These are phyloP conservation scores for Dioscorea cayenensis DNA, from an alignment of 116 monocot species.

Conservation along the genomic window DNA sequence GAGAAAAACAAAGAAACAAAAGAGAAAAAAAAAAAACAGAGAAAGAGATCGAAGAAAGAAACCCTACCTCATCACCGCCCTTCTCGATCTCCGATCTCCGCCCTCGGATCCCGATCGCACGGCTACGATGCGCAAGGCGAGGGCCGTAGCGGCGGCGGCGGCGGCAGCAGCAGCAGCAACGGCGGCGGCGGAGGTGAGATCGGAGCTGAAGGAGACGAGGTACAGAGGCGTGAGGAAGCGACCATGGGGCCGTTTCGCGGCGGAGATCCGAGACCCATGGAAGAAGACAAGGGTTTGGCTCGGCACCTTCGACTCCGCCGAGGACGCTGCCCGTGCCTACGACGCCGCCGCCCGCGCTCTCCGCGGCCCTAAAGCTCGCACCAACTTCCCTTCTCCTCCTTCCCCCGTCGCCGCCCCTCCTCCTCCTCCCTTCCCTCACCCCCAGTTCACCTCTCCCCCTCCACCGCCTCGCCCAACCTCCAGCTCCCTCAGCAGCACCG, in stretches of 20 bases:
- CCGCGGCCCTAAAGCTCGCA: constrained; percentile 32
- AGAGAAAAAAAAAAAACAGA: too few species aligned
- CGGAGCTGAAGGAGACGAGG: constrained; percentile 1
- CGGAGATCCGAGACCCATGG: constrained; percentile 45
- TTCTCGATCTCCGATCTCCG: neutral
- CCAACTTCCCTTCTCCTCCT: constrained; percentile 22
- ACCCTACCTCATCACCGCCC: too few species aligned
- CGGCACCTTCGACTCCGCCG: constrained; percentile 63
- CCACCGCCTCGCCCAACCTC: constrained; percentile 15
- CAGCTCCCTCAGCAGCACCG: constrained; percentile 35
- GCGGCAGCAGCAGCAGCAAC: neutral
- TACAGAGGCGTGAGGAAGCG: constrained; percentile 40
- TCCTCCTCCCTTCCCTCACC: neutral
- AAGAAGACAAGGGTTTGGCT: constrained; percentile 56
- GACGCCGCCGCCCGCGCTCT: constrained; percentile 33
- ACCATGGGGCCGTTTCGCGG: constrained; percentile 43
- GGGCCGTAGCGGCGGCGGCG: neutral
- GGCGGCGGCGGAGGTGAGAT: neutral
- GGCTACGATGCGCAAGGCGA: neutral
- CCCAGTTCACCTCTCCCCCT: neutral
- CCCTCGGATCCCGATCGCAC: neutral
- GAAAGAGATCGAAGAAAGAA: too few species aligned
- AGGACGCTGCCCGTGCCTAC: constrained; percentile 62
- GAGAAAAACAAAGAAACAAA: too few species aligned
- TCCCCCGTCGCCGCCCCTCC: neutral